Evolutionary conservation across 2,329 filamentous ascomycete genomes (phyloP), one percentile per base, ranked within the genome.

Genomic region (Penicillium occitanis): DNA sequence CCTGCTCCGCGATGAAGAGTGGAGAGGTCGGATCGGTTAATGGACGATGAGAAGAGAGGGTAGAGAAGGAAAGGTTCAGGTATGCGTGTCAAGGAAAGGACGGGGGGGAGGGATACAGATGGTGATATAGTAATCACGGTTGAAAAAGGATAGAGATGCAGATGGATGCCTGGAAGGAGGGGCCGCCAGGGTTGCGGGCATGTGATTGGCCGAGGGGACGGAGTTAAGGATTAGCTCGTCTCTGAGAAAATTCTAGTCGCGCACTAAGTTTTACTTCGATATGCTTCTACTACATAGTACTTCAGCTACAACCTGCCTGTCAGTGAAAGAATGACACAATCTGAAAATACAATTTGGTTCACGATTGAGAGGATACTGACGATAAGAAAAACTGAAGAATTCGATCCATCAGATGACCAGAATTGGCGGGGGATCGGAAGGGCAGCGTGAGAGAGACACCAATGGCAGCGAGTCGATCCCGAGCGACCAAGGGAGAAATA

Each of bases 91-190:
- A 22, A 22, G 40, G 35, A 53, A 42, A 30, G 35, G 17, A 51
- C 46, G 53, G 40, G 44, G 44, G 62, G 51, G 30, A 53, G 22
- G 25, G 25, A 50, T 28, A 4, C 25, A 22, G 53, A 33, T 35
- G 25, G 44, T 57, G 53, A 64, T 58, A 59, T 33, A 59, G 25
- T 25, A 28, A 13, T 58, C n/a, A n/a, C 7, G 14, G 40, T 25
- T n/a, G 42, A 37, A 42, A 42, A 35, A 28, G 51, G 30, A 35
- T 53, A 28, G 25, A 25, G 25, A 46, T 35, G 51, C 11, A 22
- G 30, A 44, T 58, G 62, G 51, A 55, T 46, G 51, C 51, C 62
- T 64, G 62, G 62, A n/a, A 40, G 48, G 28, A 64, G 25, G 55
- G 51, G 37, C 50, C 37, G 62, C 25, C 14, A 48, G 51, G 44